phyloP scores from a whole-genome alignment of 208 protist species.

The Acanthamoeba lenticulata region DNA sequence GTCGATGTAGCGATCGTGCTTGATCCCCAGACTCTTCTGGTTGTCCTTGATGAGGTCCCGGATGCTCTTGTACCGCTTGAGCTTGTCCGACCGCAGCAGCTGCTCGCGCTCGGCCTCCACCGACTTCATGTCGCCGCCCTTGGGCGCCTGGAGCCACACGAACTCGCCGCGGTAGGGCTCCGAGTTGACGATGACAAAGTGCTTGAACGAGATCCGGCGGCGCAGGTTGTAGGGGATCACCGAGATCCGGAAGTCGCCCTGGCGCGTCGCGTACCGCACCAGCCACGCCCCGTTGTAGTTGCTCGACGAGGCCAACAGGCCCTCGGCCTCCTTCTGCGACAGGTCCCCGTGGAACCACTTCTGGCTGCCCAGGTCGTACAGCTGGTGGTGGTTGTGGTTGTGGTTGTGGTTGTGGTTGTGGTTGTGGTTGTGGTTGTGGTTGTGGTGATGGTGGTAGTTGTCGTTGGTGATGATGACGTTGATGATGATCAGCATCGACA shows the following conservation, averaged over 20 bases:
- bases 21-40: conserved; percentile 28
- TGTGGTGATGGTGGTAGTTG: too few relatives aligned
- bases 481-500: too few relatives aligned
- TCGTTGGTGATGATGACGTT: too few relatives aligned
- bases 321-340: conserved; percentile 23
- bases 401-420: too few relatives aligned
- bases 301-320: conserved; percentile 1
- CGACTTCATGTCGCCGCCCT: conserved; percentile 3
- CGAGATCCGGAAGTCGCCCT: conserved; percentile 25
- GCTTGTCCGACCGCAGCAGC: conserved; percentile 1
- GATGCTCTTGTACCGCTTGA: conserved; percentile 57
- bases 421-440: too few relatives aligned
- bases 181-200: conserved; percentile 13
- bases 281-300: conserved; percentile 59
- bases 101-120: not conserved
- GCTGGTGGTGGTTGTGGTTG: too few relatives aligned
- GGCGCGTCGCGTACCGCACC: conserved; percentile 45
- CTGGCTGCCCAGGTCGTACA: conserved; percentile 43
- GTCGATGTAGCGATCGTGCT: conserved; percentile 49
- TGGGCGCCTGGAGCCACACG: not conserved
- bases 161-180: conserved; percentile 6
- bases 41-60: conserved; percentile 54
- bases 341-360: conserved; percentile 44
- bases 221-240: conserved; percentile 50
- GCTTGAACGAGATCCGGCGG: conserved; percentile 30